phyloP scores from a whole-genome alignment of 2,329 filamentous ascomycete species.

The Epichloe gansuensis region DNA sequence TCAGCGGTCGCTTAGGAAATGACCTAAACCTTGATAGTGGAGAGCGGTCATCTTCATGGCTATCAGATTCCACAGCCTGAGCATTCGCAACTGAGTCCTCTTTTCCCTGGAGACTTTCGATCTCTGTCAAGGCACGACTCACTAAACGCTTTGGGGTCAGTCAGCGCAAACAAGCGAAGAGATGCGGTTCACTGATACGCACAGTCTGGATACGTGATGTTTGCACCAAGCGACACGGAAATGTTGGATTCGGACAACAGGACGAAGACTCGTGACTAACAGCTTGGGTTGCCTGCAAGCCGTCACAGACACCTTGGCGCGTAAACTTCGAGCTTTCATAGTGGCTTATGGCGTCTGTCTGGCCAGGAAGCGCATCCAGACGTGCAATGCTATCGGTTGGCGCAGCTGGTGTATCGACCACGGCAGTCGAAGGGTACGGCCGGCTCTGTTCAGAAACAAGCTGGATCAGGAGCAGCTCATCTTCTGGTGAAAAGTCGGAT shows the following conservation, averaged over 20 bases:
- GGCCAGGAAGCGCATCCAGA: constrained; percentile 1
- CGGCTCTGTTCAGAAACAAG: constrained; percentile 15
- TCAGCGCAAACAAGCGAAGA: constrained; percentile 12
- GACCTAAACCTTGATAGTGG: constrained; percentile 71
- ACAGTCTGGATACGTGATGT: constrained; percentile 42
- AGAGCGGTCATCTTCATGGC: constrained; percentile 24
- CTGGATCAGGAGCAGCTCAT: constrained; percentile 29
- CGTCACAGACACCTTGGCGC: background rate
- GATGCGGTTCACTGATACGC: constrained; percentile 17
- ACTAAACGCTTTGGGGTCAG: constrained; percentile 64
- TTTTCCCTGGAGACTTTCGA: constrained; percentile 9
- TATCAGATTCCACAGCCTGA: background rate
- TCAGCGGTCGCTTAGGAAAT: constrained; percentile 64
- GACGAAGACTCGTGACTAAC: background rate
- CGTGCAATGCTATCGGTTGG: background rate
- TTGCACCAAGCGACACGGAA: constrained; percentile 11
- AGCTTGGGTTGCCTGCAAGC: background rate
- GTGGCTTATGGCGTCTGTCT: background rate
- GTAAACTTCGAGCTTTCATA: background rate
- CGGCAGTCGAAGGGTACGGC: background rate
- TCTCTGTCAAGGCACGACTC: constrained; percentile 29
- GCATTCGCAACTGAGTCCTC: constrained; percentile 3
- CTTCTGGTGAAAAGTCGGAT: constrained; percentile 34
- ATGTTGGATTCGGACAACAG: background rate
- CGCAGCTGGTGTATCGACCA: background rate